phyloP scores from a whole-genome alignment of 257 asterid species.

The Nicotiana noctiflora region DNA sequence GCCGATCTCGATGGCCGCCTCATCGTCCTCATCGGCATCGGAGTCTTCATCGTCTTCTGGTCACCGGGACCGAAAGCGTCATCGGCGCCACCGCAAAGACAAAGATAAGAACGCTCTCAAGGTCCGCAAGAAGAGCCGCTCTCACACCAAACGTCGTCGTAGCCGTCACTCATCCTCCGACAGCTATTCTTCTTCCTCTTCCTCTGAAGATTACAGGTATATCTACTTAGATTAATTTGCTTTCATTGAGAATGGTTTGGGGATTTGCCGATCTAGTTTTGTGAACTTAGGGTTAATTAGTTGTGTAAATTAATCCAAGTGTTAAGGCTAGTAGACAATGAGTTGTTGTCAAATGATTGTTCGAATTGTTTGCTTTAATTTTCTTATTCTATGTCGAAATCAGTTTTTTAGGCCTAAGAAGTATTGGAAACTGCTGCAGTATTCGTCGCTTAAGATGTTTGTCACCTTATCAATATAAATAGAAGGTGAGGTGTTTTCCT shows the following conservation, averaged over 20 bases:
- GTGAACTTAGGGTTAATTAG: background rate
- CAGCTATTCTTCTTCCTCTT: constrained; percentile 44
- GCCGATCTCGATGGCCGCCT: constrained; percentile 41
- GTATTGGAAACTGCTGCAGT: background rate
- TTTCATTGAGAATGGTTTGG: background rate
- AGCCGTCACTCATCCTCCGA: constrained; percentile 66
- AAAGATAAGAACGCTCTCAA: constrained; percentile 42
- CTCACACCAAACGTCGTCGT: constrained; percentile 63
- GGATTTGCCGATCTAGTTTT: background rate
- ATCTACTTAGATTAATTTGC: background rate
- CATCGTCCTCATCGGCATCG: constrained; percentile 48
- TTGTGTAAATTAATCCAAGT: background rate
- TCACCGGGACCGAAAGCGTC: constrained; percentile 40
- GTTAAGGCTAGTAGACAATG: background rate
- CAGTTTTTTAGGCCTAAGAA: background rate
- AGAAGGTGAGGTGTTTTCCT: no score
- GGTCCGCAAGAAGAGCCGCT: constrained; percentile 58
- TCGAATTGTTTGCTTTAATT: background rate
- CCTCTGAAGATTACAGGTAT: constrained; percentile 63
- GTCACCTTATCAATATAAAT: background rate
- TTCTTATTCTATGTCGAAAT: background rate
- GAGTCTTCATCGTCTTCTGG: constrained; percentile 19
- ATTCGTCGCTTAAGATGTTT: background rate
- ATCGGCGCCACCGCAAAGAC: constrained; percentile 31
- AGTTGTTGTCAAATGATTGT: background rate